A percentile compares a stretch with the other conserved stretches of the same genome.
Conservation (phyloP, 768 basidiomycete genomes). For the Ephemerocybe angulata region DNA sequence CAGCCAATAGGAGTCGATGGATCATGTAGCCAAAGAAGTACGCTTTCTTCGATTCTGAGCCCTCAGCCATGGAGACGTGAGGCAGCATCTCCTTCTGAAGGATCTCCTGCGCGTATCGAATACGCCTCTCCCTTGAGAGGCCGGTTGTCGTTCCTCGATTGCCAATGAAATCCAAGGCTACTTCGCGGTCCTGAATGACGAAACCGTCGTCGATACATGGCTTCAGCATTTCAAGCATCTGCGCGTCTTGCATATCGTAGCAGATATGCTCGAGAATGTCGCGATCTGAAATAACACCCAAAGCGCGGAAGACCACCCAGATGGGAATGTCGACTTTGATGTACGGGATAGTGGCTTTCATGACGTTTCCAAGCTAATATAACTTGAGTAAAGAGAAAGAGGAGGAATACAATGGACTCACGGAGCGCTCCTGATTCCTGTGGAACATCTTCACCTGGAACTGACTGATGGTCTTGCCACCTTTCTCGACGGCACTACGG, state of each 20-base stretch:
- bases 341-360: slow-evolving; percentile 96
- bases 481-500: slow-evolving; percentile 94
- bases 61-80: slow-evolving; percentile 93
- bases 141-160: slow-evolving; percentile 95
- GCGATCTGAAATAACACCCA: slow-evolving; percentile 95
- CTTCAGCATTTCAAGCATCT: slow-evolving; percentile 97
- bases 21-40: slow-evolving; percentile 99
- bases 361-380: slow-evolving; percentile 77
- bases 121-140: slow-evolving; percentile 86
- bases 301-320: slow-evolving; percentile 97
- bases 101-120: slow-evolving; percentile 96
- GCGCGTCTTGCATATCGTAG: slow-evolving; percentile 93
- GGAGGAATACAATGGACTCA: slow-evolving; percentile 36
- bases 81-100: slow-evolving; percentile 98
- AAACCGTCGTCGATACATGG: slow-evolving; percentile 98
- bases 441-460: slow-evolving; percentile 98
- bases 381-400: slow-evolving; percentile 7
- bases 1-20: slow-evolving; percentile 89
- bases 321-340: slow-evolving; percentile 98
- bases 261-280: slow-evolving; percentile 98
- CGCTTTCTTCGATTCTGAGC: slow-evolving; percentile 96
- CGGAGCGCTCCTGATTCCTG: slow-evolving; percentile 81
- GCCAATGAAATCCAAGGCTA: slow-evolving; percentile 96
- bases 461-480: slow-evolving; percentile 96
- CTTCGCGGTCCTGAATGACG: slow-evolving; percentile 95